Base-by-base conservation (phyloP, 306 rosid genomes). In the Castanopsis chinensis region DNA sequence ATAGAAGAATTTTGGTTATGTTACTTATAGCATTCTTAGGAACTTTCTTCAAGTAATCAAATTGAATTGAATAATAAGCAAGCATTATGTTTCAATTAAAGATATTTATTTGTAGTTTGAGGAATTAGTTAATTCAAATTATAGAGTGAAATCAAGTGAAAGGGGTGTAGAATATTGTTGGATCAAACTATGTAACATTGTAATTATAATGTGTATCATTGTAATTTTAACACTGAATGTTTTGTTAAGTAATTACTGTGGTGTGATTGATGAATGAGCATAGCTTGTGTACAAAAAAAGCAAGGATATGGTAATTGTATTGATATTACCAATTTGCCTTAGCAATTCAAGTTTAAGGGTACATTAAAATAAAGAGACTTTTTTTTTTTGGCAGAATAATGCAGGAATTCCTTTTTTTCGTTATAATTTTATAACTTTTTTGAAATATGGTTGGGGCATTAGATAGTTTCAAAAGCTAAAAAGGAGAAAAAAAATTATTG, bases 1-100 rank as follows among this genome's bases (percentile, higher is more conserved):
- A 74, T 32, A 54, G 74, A 76, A 61, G 77, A 79, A 49, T 90
- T 56, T 74, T 86, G 78, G 74, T 84, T n/a, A 30, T 85, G 76
- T 76, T 86, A 63, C 74, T 85, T 61, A 13, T 88, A 14, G 79
- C 83, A 6, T 81, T 69, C 28, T 63, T 81, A 59, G 88, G 58
- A 76, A 82, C 78, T 77, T 80, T 85, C 69, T 33, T 83, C 17
- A 49, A 80, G 78, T 79, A 82, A 78, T 25, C 69, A 33, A 69
- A 81, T 37, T 21, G 33, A 67, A 2, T 35, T 68, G 72, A 33
- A 68, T 68, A 6, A 68, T 33, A 35, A 65, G 51, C 53, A 9
- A 68, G 72, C 72, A 5, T 30, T 68, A 68, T 68, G 9, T 68
- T 14, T 33, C 71, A 33, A 33, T 2, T 67, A 67, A 18, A 32